Base-by-base conservation (phyloP, 306 rosid species). In the Quercus berberidifolia region DNA sequence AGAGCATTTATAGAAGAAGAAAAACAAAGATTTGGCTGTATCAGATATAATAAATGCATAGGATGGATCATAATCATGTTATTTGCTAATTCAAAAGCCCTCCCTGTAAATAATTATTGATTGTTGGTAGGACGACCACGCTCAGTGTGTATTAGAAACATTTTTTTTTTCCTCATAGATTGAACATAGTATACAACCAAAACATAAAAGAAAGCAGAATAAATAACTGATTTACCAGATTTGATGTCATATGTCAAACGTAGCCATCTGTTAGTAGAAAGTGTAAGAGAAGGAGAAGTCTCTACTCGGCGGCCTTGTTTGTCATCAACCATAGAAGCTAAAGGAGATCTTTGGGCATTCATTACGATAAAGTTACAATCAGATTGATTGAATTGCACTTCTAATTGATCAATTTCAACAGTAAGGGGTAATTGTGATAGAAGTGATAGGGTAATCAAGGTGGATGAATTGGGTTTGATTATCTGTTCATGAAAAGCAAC, bases 401-500 rank as follows among this genome's bases (percentile, higher is more conserved):
- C 97, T 83, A 95, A 82, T 77, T 73, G 92, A 75, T 93, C 94
- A 69, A 93, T 86, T 80, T 89, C 96, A 82, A 95, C 79, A 5
- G 82, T 82, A 80, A 85, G 88, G 49, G 96, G 99, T 65, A 95
- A 84, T 76, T 87, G 93, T 18, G 97, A 95, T 74, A 87, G 85
- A 80, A 95, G 97, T 68, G 99, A 95, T 26, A 95, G 69, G 49
- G 97, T 88, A 74, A 95, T 77, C 79, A 58, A 64, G 54, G 96
- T 84, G 71, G 96, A 85, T 69, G 80, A 68, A 28, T 93, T 91
- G 59, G 94, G 99, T 88, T 91, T 95, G 82, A 89, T 82, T 49
- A 83, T 74, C 86, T 90, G 97, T 80, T 93, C 99, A 83, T 91
- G 98, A 80, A 95, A 95, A 86, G 94, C 96, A 89, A 93, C 94